Percentiles rank a stretch among this genome's conserved stretches.
Evolutionary conservation across 306 rosid genomes (phyloP).

Genomic region (Pyrus betulifolia): DNA sequence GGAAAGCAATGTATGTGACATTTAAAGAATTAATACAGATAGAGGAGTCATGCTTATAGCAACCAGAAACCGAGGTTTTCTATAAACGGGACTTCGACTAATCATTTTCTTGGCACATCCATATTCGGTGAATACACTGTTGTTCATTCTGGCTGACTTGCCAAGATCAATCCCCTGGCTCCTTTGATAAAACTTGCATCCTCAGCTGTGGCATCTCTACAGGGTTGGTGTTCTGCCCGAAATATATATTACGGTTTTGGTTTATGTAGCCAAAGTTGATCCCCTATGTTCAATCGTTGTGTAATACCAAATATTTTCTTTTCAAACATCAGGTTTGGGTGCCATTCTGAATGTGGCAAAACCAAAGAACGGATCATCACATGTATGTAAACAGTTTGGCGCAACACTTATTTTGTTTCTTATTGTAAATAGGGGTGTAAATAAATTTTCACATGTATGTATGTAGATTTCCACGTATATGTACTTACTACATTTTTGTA

Average conservation of each 20-base stretch:
- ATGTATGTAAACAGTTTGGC: too few species aligned
- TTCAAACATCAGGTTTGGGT: slow-evolving; percentile 25
- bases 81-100: slow-evolving; percentile 28
- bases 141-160: slow-evolving; percentile 33
- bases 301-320: neutral
- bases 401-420: too few species aligned
- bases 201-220: slow-evolving; percentile 42
- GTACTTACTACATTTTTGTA: too few species aligned
- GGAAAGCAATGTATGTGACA: slow-evolving; percentile 39
- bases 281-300: too few species aligned
- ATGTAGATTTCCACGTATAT: too few species aligned
- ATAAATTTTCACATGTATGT: too few species aligned
- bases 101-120: slow-evolving; percentile 37
- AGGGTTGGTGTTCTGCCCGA: slow-evolving; percentile 2
- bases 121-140: slow-evolving; percentile 43
- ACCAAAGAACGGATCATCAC: slow-evolving; percentile 26
- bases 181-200: slow-evolving; percentile 33
- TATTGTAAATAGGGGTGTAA: too few species aligned
- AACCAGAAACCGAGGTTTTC: slow-evolving; percentile 37
- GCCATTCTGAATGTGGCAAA: slow-evolving; percentile 35
- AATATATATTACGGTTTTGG: neutral
- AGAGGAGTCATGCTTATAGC: slow-evolving; percentile 31
- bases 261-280: neutral
- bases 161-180: slow-evolving; percentile 34
- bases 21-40: slow-evolving; percentile 22